Base-by-base conservation (phyloP, 116 monocot species). In the Trichopus zeylanicus region DNA sequence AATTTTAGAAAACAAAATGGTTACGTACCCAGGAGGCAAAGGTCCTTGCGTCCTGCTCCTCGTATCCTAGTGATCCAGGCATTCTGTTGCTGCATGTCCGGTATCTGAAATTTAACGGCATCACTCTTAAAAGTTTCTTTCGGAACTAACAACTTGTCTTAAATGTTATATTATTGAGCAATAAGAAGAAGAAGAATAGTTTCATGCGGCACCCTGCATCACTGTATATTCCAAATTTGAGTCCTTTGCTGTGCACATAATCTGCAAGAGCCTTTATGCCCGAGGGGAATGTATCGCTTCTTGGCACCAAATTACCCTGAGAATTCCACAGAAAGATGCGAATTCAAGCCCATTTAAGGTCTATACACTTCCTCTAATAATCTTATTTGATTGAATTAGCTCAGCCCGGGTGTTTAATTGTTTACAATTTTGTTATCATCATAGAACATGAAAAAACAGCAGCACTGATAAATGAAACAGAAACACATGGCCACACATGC, bases 201-300 rank as follows among this genome's bases (percentile, higher is more conserved):
- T 46, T 15, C 18, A 46, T 46, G 18, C 18, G 18, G 15, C 81
- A 86, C 86, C 86, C 86, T 51, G 81, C 81, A 70, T 89, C 85
- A 52, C 81, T 66, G 31, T 91, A 91, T 55, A 91, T 77, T 27
- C 86, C 86, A 33, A 91, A 69, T 48, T 78, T 77, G 15, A 92
- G 81, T 18, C 83, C 86, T 57, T 83, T 86, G n/a, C 34, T 30
- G 52, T 86, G 91, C 46, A 92, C 65, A 56, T 92, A 92, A 65
- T 83, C 78, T 35, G 91, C 83, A 33, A 92, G 72, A 13, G 80
- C 68, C 64, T 86, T 86, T 18, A 92, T 86, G 32, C 86, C 91
- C 0, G 83, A 83, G 2, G 91, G 87, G 46, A 92, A 92, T 23
- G 73, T 78, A 8, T 70, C 75, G 61, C 19, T 38, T 20, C 80